These are phyloP conservation scores for Fusarium sororula DNA, from an alignment of 2,329 filamentous ascomycete genomes.

Conservation along the genomic window DNA sequence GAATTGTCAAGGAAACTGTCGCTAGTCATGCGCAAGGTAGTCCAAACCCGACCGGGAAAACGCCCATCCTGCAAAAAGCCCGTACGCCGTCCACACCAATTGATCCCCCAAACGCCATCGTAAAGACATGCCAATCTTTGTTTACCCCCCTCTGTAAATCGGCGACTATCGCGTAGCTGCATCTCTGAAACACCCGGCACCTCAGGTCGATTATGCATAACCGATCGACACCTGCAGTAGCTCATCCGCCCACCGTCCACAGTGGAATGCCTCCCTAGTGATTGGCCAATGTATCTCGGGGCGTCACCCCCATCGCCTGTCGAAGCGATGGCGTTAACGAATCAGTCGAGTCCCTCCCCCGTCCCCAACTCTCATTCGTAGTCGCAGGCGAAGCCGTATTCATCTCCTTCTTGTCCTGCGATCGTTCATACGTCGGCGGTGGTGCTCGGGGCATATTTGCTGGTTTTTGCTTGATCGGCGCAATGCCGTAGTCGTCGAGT, in stretches of 20 bases:
- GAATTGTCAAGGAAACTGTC: slow-evolving; percentile 11
- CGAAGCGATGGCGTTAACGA: slow-evolving; percentile 39
- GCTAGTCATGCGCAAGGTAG: slow-evolving; percentile 6
- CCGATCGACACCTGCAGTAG: slow-evolving; percentile 29
- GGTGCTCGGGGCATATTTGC: slow-evolving; percentile 29
- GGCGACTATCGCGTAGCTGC: not conserved
- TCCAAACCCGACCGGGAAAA: not conserved
- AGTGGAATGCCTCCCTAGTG: not conserved
- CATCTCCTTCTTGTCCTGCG: slow-evolving; percentile 11
- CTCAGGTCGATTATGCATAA: slow-evolving; percentile 7
- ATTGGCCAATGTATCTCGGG: slow-evolving; percentile 33
- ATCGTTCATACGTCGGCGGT: slow-evolving; percentile 19
- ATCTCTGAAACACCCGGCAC: slow-evolving; percentile 7
- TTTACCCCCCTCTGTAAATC: not conserved
- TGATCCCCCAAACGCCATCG: slow-evolving; percentile 10
- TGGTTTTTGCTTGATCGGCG: not conserved
- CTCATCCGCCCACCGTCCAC: not conserved
- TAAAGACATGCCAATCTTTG: slow-evolving; percentile 5
- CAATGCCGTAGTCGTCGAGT: slow-evolving; percentile 42
- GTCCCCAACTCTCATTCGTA: slow-evolving; percentile 11
- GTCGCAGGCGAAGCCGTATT: not conserved
- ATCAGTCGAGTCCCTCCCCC: slow-evolving; percentile 28
- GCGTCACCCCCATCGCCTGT: slow-evolving; percentile 34
- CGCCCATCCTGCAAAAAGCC: slow-evolving; percentile 8
- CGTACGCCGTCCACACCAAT: slow-evolving; percentile 9